Base-by-base conservation (phyloP, 768 basidiomycete genomes). In the Coprinopsis sp. region DNA sequence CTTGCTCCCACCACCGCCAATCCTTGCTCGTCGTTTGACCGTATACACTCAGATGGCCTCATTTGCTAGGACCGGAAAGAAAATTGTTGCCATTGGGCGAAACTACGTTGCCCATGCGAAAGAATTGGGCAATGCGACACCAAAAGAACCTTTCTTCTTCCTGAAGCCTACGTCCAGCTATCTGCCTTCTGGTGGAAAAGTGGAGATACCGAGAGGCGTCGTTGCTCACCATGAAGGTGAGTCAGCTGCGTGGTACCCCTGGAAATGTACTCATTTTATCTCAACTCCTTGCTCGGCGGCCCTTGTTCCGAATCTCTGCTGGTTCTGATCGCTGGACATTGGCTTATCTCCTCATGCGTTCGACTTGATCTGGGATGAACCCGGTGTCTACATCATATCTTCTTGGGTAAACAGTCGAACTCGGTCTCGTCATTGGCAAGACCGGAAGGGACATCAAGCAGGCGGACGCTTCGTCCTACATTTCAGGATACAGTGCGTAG, bases 121-220 rank as follows among this genome's bases (percentile, higher is more conserved):
- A 65, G 96, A 99, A 60, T 77, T 98, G 28, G 85, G 83, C 58
- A 97, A 97, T 62, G 70, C 86, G 4, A 68, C 84, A 4, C 94
- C 95, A 0, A 88, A 83, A 62, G 94, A 97, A 60, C 96, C 96
- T 0, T 97, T 99, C 75, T 94, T 97, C 78, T 99, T 99, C 73
- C 69, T 98, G 22, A 99, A 99, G 67, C 96, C 95, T 6, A 98
- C 96, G 4, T 82, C 86, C 11, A 91, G 87, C 60, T 98, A 94
- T 59, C 59, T 97, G 19, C 58, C 71, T 18, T 79, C 81, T 13
- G 89, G 88, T 0, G 91, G 89, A 1, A 75, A 77, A 28, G 69
- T 98, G 16, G 89, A 97, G 68, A 86, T 97, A 28, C 96, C 96
- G 0, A 66, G 60, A 22, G 94, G 94, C 4, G 76, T 94, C 28